Percentiles rank a stretch among this genome's conserved stretches.
Conservation (phyloP, 352 stramenopile species). For the Blastocystis sp. region DNA sequence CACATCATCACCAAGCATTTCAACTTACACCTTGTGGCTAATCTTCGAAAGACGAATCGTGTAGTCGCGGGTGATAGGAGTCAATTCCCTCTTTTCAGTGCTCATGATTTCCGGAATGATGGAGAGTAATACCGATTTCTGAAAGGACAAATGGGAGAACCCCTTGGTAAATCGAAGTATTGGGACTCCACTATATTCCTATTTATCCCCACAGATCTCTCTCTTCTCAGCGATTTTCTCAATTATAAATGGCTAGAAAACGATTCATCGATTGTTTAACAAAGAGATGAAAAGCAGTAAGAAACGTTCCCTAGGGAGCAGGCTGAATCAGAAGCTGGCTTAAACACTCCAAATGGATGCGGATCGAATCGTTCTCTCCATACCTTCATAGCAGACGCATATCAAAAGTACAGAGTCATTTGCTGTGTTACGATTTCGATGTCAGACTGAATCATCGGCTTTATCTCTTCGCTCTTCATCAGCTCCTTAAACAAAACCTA, state of each 20-base stretch:
- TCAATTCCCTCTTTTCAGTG: conserved; percentile 58
- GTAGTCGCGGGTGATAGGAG: conserved; percentile 87
- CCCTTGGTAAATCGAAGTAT: neutral
- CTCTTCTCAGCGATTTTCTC: neutral
- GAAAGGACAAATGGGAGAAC: neutral
- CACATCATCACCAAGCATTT: conserved; percentile 63
- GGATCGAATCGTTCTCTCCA: conserved; percentile 14
- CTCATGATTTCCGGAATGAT: neutral
- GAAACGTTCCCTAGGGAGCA: neutral
- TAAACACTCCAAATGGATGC: neutral
- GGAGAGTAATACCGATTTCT: conserved; percentile 38
- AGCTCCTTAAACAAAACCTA: neutral
- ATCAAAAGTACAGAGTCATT: neutral
- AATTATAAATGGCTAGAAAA: neutral
- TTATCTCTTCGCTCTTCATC: neutral
- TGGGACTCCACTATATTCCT: neutral
- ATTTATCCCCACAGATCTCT: no score
- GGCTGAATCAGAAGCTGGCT: neutral
- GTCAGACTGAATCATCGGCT: neutral
- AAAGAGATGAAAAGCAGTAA: neutral
- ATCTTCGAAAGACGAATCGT: conserved; percentile 97
- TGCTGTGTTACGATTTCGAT: neutral
- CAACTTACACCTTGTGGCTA: conserved; percentile 74
- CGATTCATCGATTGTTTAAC: neutral
- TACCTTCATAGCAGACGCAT: neutral